Conservation (phyloP, 768 basidiomycete genomes). For the Russula sp. region DNA sequence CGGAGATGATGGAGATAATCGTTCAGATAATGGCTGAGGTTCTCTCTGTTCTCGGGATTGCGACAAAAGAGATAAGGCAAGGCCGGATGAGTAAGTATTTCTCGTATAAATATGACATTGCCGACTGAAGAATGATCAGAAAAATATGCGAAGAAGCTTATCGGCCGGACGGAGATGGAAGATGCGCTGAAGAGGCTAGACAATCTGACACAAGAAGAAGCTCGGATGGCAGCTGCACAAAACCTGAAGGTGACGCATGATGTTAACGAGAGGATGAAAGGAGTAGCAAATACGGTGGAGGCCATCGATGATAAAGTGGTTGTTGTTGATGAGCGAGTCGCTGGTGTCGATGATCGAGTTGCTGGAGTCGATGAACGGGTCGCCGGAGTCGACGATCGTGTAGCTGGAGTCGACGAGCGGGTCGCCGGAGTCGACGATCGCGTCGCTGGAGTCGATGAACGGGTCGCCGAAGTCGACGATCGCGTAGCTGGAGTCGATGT, state of each 20-base stretch:
- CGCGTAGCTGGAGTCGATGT: too few relatives aligned
- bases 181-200: background rate
- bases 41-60: background rate
- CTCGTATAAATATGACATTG: background rate
- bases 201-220: background rate
- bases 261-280: background rate
- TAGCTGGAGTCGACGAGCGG: too few relatives aligned
- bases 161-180: background rate
- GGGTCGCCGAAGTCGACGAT: too few relatives aligned
- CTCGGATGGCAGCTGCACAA: background rate
- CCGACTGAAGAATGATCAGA: background rate
- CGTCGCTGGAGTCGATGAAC: too few relatives aligned
- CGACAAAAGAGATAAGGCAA: background rate
- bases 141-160: background rate
- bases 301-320: background rate
- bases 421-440: too few relatives aligned
- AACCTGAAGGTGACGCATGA: background rate
- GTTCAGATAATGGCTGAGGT: constrained; percentile 1
- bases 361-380: too few relatives aligned
- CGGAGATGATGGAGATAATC: background rate
- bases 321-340: background rate
- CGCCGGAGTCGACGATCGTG: too few relatives aligned
- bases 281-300: background rate
- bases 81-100: background rate
- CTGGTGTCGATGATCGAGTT: background rate